phyloP scores from a whole-genome alignment of 2,329 filamentous ascomycete genomes.

The Rhexocercosporidium sp. region DNA sequence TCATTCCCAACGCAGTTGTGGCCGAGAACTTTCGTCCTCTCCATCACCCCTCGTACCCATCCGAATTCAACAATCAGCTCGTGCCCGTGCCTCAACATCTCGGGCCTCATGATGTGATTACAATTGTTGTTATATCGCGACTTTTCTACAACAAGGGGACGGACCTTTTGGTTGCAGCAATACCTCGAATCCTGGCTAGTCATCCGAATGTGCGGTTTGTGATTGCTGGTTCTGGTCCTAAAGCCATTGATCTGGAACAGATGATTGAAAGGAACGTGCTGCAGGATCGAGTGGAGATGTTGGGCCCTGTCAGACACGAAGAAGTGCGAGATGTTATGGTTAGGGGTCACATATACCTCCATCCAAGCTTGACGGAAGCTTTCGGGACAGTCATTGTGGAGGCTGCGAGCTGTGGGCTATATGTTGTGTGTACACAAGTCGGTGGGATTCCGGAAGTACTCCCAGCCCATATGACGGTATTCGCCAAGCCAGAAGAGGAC shows the following conservation, averaged over 20 bases:
- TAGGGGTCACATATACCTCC: conserved; percentile 92
- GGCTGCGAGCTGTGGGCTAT: conserved; percentile 92
- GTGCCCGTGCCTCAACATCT: conserved; percentile 66
- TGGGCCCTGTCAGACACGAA: conserved; percentile 92
- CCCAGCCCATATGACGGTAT: conserved; percentile 95
- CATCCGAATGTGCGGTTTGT: conserved; percentile 96
- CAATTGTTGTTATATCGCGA: conserved; percentile 95
- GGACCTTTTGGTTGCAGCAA: conserved; percentile 93
- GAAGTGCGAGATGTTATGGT: conserved; percentile 98
- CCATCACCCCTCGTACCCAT: conserved; percentile 53
- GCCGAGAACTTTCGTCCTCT: conserved; percentile 92
- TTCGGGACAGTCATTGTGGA: conserved; percentile 99
- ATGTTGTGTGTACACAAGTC: conserved; percentile 95
- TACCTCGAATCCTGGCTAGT: conserved; percentile 86
- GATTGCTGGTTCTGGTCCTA: conserved; percentile 93
- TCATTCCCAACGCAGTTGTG: conserved; percentile 96
- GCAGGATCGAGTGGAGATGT: conserved; percentile 90
- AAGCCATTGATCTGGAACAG: conserved; percentile 96
- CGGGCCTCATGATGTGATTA: conserved; percentile 85
- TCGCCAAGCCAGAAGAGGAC: conserved; percentile 95
- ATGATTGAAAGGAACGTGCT: conserved; percentile 96
- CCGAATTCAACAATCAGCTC: conserved; percentile 43
- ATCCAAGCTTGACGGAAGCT: conserved; percentile 92
- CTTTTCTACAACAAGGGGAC: conserved; percentile 99
- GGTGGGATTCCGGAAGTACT: conserved; percentile 97